Base-by-base conservation (phyloP, 805 yeast genomes). In the Kodamaea hsintzibuensis region DNA sequence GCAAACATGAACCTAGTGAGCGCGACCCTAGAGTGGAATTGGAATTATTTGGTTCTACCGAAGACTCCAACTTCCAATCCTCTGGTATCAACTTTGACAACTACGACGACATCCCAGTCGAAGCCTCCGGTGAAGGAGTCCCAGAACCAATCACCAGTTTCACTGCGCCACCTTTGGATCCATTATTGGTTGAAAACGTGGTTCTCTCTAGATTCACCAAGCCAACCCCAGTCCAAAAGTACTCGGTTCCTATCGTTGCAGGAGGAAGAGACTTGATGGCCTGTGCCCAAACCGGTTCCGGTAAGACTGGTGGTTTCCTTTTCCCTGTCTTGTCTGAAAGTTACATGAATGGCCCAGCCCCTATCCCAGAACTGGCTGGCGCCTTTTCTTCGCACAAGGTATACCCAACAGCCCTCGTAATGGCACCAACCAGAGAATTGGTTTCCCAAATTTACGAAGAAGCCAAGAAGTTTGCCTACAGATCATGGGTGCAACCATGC, bases 401-500 rank as follows among this genome's bases (percentile, higher is more conserved):
- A 39, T 86, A 78, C 77, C 99, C 99, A 70, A 92, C 98, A 54
- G 93, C 96, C 52, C 83, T 95, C 63, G 88, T 95, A 61, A 82
- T 95, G 79, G 99, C 99, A 46, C 99, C 99, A 72, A 95, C 99
- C 58, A 91, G 99, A 86, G 99, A 95, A 82, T 85, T 95, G 73
- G 99, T 91, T 51, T 87, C 96, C 35, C 99, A 95, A 81, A 95
- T 95, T 68, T 91, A 76, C 69, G 98, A 95, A 51, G 99, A 93
- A 80, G 91, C 97, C 59, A 89, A 86, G 76, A 93, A 95, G 76
- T 93, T 92, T 74, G 82, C 96, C 59, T 93, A 95, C 82, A 87
- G 98, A 82, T 92, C 98, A 45, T 95, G 99, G 99, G 97, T 95
- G 55, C 87, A 85, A 69, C 95, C 98, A 49, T 85, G 93, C 72